Evolutionary conservation across 2,329 filamentous ascomycete genomes (phyloP), one percentile per base, ranked within the genome.

Genomic region (Cordyceps fumosorosea): DNA sequence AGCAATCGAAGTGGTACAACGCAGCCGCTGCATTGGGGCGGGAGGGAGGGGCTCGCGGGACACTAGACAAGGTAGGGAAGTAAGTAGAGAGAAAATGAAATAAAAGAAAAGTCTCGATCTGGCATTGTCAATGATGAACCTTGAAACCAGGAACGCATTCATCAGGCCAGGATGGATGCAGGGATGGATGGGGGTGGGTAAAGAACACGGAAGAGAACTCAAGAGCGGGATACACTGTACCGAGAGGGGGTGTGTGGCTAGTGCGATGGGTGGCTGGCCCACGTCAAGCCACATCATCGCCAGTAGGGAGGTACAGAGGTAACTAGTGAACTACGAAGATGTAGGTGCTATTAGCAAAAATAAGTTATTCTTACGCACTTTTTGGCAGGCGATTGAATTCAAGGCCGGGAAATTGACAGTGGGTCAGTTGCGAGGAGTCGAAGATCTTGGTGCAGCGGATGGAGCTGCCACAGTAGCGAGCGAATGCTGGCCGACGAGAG

Each of bases 101-200:
- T 4, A 26, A 18, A 20, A 26, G 18, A 18, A n/a, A 16, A n/a
- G 56, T 60, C 57, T 60, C 50, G 48, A 51, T 20, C 50, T 53
- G n/a, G 57, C n/a, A 56, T 61, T 61, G 59, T 48, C 59, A 42
- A 48, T 52, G 58, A 37, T 32, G 22, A 44, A 48, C 48, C 24
- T 61, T 50, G 59, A 48, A 61, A 56, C 59, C 59, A 61, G 59
- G 59, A 61, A 61, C 59, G 52, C 59, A 40, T 53, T 42, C 48
- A 45, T 45, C 29, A 47, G 55, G 29, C 42, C 42, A 37, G 14
- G 3, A 26, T 26, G 37, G 45, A 52, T 26, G 34, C 1, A 29
- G 14, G 20, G 5, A 11, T 11, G 4, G 16, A 47, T n/a, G 47
- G 32, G 45, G 54, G 47, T 16, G 56, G 40, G 56, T 26, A 45